Base-by-base conservation (phyloP, 2,329 filamentous ascomycete species). In the Phyllosticta citriasiana region DNA sequence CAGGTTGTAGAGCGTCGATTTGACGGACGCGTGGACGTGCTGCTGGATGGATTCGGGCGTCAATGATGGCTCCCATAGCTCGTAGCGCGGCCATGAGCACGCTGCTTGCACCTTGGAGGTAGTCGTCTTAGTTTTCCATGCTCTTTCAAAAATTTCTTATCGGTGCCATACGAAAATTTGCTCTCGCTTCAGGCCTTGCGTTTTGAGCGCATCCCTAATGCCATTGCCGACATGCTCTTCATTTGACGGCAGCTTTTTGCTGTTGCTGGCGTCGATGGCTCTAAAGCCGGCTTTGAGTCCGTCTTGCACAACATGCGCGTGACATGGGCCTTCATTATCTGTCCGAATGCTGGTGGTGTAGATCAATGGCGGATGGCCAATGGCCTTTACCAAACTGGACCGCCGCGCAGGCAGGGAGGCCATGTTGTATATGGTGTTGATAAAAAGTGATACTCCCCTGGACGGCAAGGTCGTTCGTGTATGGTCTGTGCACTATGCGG, bases 181-280 rank as follows among this genome's bases (percentile, higher is more conserved):
- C 54, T 79, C 72, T 62, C 85, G 77, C 56, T 69, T 79, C 55
- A 88, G 75, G n/a, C 82, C 72, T 1, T 83, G 83, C 33, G 85
- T 80, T 6, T 73, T 67, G 57, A 89, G 80, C 40, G 85, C 85
- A 60, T 79, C 77, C 62, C 82, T 78, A 55, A 94, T 78, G 2
- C 86, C 89, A 26, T 82, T 79, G 2, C 85, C 88, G 1, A 90
- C 87, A 59, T 81, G 76, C 72, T 95, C 90, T 65, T 85, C 81
- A 72, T 94, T 94, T 74, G 93, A 88, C 63, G 83, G 83, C 2
- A 88, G 88, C 72, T 91, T 88, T 16, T 87, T 88, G n/a, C n/a
- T n/a, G 14, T 47, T 47, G 9, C 89, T 89, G 0, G 89, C 93
- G 69, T 94, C 89, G 63, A 94, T 76, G 55, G 79, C 88, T 33